These are phyloP conservation scores for Onygena corvina DNA, from an alignment of 2,329 filamentous ascomycete species.

Conservation along the genomic window DNA sequence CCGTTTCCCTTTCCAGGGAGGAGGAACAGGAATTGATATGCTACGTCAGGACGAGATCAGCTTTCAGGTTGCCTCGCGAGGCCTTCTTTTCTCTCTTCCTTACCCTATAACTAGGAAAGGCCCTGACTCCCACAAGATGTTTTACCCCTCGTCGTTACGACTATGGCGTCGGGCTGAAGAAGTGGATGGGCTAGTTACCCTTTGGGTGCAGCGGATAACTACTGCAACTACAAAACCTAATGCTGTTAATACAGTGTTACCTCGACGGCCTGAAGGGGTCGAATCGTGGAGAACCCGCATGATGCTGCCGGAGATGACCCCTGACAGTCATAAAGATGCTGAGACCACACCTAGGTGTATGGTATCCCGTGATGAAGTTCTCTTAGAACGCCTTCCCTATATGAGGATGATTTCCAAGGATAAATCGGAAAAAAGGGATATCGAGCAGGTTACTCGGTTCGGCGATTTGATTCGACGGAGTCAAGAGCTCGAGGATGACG, in stretches of 20 bases:
- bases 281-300: conserved; percentile 24
- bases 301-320: neutral
- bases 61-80: conserved; percentile 80
- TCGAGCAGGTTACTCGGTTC: conserved; percentile 59
- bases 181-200: conserved; percentile 53
- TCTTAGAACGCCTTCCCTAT: conserved; percentile 81
- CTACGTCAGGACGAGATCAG: conserved; percentile 87
- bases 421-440: conserved; percentile 38
- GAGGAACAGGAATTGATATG: conserved; percentile 55
- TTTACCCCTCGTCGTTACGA: conserved; percentile 74
- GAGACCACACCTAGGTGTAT: conserved; percentile 18
- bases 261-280: conserved; percentile 21
- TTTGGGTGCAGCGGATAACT: conserved; percentile 29
- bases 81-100: conserved; percentile 73
- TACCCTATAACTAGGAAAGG: conserved; percentile 59
- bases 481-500: conserved; percentile 35
- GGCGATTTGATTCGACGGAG: conserved; percentile 43
- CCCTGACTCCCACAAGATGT: conserved; percentile 71
- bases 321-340: neutral
- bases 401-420: conserved; percentile 51
- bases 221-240: conserved; percentile 34
- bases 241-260: conserved; percentile 15
- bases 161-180: conserved; percentile 78
- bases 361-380: conserved; percentile 27
- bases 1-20: conserved; percentile 35